These are phyloP conservation scores for Hyphopichia buzzinii DNA, from an alignment of 1,139 yeast species.

Conservation along the genomic window DNA sequence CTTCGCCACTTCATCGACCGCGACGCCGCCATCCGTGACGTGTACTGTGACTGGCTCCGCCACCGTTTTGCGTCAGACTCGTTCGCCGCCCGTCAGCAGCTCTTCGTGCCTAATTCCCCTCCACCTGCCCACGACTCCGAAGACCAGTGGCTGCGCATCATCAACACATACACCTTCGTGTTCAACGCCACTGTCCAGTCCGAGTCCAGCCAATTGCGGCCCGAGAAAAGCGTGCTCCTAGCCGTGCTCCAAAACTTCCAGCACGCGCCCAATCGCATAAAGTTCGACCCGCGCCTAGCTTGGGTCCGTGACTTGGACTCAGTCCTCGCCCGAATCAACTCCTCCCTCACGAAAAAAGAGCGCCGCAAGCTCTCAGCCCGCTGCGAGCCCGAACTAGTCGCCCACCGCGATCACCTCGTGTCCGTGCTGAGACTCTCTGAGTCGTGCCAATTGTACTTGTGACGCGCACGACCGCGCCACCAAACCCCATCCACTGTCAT, in stretches of 20 bases:
- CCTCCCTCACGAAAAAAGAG: not conserved
- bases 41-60: conserved; percentile 2
- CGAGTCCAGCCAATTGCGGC: conserved; percentile 15
- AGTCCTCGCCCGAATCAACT: not conserved
- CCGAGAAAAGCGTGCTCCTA: conserved; percentile 25
- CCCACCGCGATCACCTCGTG: conserved; percentile 27
- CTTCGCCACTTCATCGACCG: conserved; percentile 26
- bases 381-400: conserved; percentile 14
- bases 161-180: conserved; percentile 38
- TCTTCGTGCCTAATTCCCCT: conserved; percentile 15
- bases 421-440: conserved; percentile 38
- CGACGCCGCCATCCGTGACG: conserved; percentile 1
- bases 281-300: conserved; percentile 25
- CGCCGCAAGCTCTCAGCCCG: not conserved
- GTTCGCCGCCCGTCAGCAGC: conserved; percentile 17
- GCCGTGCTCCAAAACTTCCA: conserved; percentile 33
- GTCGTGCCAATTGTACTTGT: conserved; percentile 25
- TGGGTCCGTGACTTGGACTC: conserved; percentile 23
- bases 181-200: conserved; percentile 35
- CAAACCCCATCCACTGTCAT: too few relatives aligned
- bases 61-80: conserved; percentile 11
- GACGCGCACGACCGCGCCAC: too few relatives aligned
- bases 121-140: conserved; percentile 14
- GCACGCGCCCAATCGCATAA: conserved; percentile 25
- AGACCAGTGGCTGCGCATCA: conserved; percentile 19